Evolutionary conservation across 1,284 basidiomycete species (phyloP).

Genomic region (Apiotrichum domesticum): DNA sequence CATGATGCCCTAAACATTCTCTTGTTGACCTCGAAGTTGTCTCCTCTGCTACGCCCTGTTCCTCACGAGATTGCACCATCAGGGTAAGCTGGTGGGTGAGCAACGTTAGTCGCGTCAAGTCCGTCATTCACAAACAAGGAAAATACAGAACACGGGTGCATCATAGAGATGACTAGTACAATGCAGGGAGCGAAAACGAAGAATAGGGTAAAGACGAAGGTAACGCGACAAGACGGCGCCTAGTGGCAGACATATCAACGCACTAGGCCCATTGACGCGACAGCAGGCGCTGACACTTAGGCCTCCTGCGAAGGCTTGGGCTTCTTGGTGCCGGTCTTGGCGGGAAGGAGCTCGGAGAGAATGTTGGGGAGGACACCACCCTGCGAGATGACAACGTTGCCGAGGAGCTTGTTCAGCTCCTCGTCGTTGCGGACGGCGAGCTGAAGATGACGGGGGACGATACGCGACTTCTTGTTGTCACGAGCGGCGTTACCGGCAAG

Average conservation of each 20-base stretch:
- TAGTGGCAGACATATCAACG: too few relatives aligned
- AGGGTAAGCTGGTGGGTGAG: background rate
- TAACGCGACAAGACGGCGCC: too few relatives aligned
- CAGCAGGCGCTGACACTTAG: slow-evolving; percentile 7
- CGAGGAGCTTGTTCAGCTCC: slow-evolving; percentile 56
- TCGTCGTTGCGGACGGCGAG: slow-evolving; percentile 85
- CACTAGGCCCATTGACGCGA: background rate
- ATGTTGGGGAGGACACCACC: slow-evolving; percentile 80
- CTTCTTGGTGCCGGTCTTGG: slow-evolving; percentile 56
- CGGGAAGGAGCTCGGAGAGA: slow-evolving; percentile 61
- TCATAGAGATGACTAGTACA: slow-evolving; percentile 5
- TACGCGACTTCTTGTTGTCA: slow-evolving; percentile 67
- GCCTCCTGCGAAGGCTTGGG: slow-evolving; percentile 22
- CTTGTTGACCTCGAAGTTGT: too few relatives aligned
- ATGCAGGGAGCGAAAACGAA: slow-evolving; percentile 11
- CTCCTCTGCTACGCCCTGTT: too few relatives aligned
- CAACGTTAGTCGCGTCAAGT: background rate
- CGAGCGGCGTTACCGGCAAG: slow-evolving; percentile 70
- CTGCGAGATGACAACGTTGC: slow-evolving; percentile 79
- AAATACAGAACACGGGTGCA: slow-evolving; percentile 6
- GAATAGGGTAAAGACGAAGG: background rate
- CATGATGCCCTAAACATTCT: too few relatives aligned
- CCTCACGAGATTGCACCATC: too few relatives aligned
- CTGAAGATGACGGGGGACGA: slow-evolving; percentile 84
- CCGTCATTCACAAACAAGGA: slow-evolving; percentile 2